Conservation (phyloP, 1,284 basidiomycete genomes). For the Pseudozyma thailandica region DNA sequence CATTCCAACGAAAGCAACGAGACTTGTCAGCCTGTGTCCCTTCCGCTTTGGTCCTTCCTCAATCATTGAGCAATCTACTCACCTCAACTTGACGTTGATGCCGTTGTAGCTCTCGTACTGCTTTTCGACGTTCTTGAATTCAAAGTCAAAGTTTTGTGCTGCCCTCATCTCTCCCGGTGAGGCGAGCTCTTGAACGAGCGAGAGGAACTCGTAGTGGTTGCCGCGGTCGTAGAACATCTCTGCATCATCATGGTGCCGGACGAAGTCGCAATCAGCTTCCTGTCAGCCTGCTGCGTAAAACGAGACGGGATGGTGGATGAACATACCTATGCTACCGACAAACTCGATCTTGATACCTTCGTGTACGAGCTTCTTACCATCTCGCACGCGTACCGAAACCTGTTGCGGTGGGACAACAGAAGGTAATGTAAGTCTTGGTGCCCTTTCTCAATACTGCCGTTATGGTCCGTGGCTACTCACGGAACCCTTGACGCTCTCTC, state of each 20-base stretch:
- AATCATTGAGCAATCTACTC: not conserved
- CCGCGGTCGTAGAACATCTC: conserved; percentile 96
- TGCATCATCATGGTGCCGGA: conserved; percentile 63
- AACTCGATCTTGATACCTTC: conserved; percentile 99
- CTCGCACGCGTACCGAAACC: conserved; percentile 87
- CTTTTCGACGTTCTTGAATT: conserved; percentile 99
- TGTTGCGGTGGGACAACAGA: conserved; percentile 65
- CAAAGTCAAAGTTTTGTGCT: conserved; percentile 93
- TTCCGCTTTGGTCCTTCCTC: not conserved
- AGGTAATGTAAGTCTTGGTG: not conserved
- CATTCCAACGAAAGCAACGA: not conserved
- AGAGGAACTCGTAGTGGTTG: conserved; percentile 97
- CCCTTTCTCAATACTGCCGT: no score
- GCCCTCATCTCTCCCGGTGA: conserved; percentile 93
- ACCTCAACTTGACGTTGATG: conserved; percentile 91
- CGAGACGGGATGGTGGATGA: no score
- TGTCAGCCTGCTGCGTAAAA: not conserved
- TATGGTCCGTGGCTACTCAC: conserved; percentile 71
- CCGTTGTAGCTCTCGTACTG: conserved; percentile 97
- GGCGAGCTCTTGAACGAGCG: conserved; percentile 91
- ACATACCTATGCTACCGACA: conserved; percentile 90
- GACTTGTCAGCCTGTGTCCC: not conserved
- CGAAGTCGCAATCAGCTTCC: not conserved
- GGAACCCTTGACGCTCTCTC: conserved; percentile 86
- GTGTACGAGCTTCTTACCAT: conserved; percentile 93